Evolutionary conservation across 2,329 filamentous ascomycete species (phyloP).

Genomic region (Nannizziopsis barbatae): DNA sequence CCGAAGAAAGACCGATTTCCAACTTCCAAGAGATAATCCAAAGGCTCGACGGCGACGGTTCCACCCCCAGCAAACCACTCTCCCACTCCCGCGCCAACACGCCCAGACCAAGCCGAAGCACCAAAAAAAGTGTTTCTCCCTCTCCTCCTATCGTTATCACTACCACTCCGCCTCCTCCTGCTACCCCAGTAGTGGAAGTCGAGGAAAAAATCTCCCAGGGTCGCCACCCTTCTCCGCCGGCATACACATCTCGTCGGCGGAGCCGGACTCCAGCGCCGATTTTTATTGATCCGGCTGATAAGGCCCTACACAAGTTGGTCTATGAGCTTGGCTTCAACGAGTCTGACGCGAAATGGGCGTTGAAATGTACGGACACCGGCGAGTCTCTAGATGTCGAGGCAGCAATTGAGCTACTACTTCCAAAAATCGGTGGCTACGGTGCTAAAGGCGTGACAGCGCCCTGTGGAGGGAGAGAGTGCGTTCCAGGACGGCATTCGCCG

Average conservation of each 20-base stretch:
- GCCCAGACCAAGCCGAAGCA: background rate
- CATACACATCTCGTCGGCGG: conserved; percentile 16
- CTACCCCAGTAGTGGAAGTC: conserved; percentile 4
- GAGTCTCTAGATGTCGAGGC: conserved; percentile 48
- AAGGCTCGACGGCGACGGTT: conserved; percentile 22
- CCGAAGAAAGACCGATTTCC: conserved; percentile 32
- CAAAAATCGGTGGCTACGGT: conserved; percentile 18
- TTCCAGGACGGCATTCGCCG: conserved; percentile 5
- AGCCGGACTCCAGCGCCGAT: conserved; percentile 21
- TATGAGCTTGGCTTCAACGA: conserved; percentile 48
- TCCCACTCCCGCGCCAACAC: background rate
- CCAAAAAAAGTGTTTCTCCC: background rate
- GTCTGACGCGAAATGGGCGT: conserved; percentile 45
- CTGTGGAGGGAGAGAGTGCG: background rate
- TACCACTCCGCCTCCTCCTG: conserved; percentile 9
- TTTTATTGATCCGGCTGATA: conserved; percentile 44
- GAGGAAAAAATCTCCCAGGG: conserved; percentile 17
- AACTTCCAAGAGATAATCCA: conserved; percentile 29
- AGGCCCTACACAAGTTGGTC: conserved; percentile 47
- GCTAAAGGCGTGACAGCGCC: conserved; percentile 6
- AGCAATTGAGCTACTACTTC: conserved; percentile 46
- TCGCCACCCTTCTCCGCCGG: conserved; percentile 14
- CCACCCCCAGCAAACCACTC: background rate
- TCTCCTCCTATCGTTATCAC: conserved; percentile 4
- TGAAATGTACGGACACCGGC: conserved; percentile 49